These are phyloP conservation scores for Stropharia rugosoannulata DNA, from an alignment of 768 basidiomycete species.

Conservation along the genomic window DNA sequence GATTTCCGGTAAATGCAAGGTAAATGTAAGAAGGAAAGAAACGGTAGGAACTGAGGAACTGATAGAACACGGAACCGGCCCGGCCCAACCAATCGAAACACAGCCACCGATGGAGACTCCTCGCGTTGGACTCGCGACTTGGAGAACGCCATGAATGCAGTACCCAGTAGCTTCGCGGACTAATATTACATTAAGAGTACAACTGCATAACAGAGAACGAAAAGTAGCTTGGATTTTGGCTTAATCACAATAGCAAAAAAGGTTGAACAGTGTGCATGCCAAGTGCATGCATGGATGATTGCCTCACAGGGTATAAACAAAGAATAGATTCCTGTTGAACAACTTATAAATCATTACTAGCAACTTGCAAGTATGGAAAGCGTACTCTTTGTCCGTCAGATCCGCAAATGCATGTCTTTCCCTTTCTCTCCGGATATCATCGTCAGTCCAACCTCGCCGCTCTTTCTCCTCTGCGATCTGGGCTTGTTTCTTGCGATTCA, in stretches of 20 bases:
- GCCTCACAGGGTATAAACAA: constrained; percentile 52
- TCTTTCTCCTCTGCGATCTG: constrained; percentile 43
- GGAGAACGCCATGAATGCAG: too few species aligned
- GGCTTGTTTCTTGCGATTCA: constrained; percentile 48
- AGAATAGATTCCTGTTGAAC: constrained; percentile 50
- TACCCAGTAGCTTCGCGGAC: too few species aligned
- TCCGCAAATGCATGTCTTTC: constrained; percentile 64
- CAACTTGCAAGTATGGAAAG: not conserved
- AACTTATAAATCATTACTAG: not conserved
- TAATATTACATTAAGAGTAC: too few species aligned
- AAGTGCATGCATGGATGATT: too few species aligned
- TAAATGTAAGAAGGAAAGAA: not conserved
- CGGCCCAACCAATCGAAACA: not conserved
- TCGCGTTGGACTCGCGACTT: too few species aligned
- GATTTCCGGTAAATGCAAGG: not conserved
- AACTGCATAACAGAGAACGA: too few species aligned
- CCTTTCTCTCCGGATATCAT: constrained; percentile 54
- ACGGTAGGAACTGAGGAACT: too few species aligned
- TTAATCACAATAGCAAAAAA: too few species aligned
- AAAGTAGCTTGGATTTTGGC: too few species aligned
- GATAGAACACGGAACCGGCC: too few species aligned
- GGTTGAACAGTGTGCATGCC: too few species aligned
- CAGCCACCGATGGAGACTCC: not conserved
- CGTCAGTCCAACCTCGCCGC: constrained; percentile 54
- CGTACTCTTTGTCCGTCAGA: constrained; percentile 63